These are phyloP conservation scores for Penicillium brevicompactum DNA, from an alignment of 2,329 filamentous ascomycete genomes.

Conservation along the genomic window DNA sequence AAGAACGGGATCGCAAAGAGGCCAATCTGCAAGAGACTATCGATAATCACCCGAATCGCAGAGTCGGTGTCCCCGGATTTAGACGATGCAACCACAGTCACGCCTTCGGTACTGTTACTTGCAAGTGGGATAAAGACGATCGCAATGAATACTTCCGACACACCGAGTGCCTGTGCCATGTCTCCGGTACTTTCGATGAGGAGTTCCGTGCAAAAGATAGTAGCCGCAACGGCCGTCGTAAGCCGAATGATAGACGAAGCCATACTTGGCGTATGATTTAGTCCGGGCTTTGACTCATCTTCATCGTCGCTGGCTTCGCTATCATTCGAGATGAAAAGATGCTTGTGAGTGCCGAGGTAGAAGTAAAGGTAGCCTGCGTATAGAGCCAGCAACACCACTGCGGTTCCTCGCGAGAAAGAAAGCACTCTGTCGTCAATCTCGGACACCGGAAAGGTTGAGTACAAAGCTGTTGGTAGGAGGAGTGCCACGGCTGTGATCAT, in stretches of 20 bases:
- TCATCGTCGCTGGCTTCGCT: neutral
- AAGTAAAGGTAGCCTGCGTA: slow-evolving; percentile 72
- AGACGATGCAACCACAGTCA: slow-evolving; percentile 72
- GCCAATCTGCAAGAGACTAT: slow-evolving; percentile 74
- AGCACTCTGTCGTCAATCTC: slow-evolving; percentile 57
- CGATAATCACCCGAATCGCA: slow-evolving; percentile 73
- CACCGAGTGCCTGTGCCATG: slow-evolving; percentile 63
- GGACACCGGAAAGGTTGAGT: slow-evolving; percentile 54
- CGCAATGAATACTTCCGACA: slow-evolving; percentile 73
- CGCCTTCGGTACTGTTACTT: slow-evolving; percentile 73
- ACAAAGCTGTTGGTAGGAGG: slow-evolving; percentile 70
- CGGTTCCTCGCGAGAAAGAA: slow-evolving; percentile 69
- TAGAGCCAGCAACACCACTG: slow-evolving; percentile 68
- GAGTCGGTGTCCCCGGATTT: slow-evolving; percentile 62
- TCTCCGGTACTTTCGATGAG: slow-evolving; percentile 69
- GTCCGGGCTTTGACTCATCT: neutral
- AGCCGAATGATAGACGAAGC: slow-evolving; percentile 7
- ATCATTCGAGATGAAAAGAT: slow-evolving; percentile 59
- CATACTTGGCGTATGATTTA: neutral
- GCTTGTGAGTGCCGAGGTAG: slow-evolving; percentile 69
- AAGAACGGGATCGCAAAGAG: slow-evolving; percentile 72
- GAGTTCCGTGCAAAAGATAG: slow-evolving; percentile 70
- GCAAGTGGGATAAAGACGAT: slow-evolving; percentile 73
- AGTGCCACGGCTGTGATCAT: slow-evolving; percentile 69
- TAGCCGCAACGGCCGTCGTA: slow-evolving; percentile 54